Percentiles rank a stretch among this genome's conserved stretches.
phyloP scores from a whole-genome alignment of 2,329 filamentous ascomycete species.

The Beauveria australis region DNA sequence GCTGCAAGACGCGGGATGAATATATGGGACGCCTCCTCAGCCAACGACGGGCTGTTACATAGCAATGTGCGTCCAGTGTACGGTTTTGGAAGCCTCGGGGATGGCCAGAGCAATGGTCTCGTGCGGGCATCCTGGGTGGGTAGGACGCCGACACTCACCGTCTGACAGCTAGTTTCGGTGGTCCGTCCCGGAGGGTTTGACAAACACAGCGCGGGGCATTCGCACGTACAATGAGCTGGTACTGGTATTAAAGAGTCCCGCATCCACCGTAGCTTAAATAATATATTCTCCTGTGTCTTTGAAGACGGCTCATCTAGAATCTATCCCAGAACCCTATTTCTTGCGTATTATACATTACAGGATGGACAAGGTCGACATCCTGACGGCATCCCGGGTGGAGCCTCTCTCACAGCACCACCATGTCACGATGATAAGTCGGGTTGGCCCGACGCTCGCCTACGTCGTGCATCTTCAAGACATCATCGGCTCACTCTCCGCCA shows the following conservation, averaged over 20 bases:
- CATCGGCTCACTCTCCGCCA: conserved; percentile 22
- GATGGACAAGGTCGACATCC: conserved; percentile 30
- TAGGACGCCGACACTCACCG: neutral
- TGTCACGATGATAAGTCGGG: conserved; percentile 20
- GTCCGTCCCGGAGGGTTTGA: neutral
- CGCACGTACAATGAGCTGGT: too few species aligned
- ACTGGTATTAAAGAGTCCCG: neutral
- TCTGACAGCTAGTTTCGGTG: neutral
- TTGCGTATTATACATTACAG: neutral
- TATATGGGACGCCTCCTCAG: neutral
- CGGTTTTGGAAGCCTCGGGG: neutral
- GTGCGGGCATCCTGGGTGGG: conserved; percentile 9
- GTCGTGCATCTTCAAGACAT: conserved; percentile 28
- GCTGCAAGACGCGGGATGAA: neutral
- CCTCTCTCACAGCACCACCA: neutral
- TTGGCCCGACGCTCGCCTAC: conserved; percentile 27
- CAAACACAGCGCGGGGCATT: neutral
- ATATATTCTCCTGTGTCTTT: neutral
- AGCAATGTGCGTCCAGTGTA: neutral
- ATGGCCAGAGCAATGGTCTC: neutral
- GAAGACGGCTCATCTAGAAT: neutral
- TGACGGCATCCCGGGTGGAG: conserved; percentile 30
- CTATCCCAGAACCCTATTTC: neutral
- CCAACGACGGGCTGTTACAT: conserved; percentile 1
- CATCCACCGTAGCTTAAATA: neutral